Percentiles rank a stretch among this genome's conserved stretches.
phyloP scores from a whole-genome alignment of 176 grass and related monocot species.

The Oropetium thomaeum region DNA sequence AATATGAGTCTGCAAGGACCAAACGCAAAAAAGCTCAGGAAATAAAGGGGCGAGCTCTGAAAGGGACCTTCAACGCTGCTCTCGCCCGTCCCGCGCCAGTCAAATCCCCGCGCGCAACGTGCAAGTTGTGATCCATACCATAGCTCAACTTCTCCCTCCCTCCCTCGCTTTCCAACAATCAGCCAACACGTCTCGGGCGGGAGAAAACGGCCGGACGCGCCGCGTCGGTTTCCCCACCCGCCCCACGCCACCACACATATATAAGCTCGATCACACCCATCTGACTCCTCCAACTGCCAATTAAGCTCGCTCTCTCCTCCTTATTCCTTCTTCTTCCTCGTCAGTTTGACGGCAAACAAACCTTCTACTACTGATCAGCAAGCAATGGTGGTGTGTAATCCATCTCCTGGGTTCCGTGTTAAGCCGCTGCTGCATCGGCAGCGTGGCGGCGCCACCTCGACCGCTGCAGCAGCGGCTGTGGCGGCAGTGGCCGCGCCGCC shows the following conservation, averaged over 20 bases:
- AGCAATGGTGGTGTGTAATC: conserved; percentile 20
- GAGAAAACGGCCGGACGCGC: conserved; percentile 10
- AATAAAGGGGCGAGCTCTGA: not conserved
- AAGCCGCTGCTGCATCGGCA: conserved; percentile 13
- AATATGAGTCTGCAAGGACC: not conserved
- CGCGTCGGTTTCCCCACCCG: not conserved
- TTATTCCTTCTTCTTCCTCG: not conserved
- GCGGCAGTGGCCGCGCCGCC: conserved; percentile 13
- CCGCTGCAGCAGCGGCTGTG: not conserved
- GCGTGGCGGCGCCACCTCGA: not conserved
- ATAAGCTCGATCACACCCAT: conserved; percentile 19
- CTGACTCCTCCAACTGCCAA: not conserved
- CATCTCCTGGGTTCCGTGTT: not conserved
- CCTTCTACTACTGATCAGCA: too few relatives aligned
- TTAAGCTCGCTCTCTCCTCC: not conserved
- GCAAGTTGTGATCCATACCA: conserved; percentile 18
- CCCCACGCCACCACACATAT: not conserved
- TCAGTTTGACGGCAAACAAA: not conserved
- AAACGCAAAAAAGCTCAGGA: not conserved
- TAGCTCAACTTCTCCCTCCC: not conserved
- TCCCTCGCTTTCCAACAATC: not conserved
- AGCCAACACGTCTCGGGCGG: conserved; percentile 34
- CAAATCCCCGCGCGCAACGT: conserved; percentile 42
- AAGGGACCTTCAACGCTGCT: conserved; percentile 35
- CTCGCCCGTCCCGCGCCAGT: not conserved